Percentiles rank a stretch among this genome's conserved stretches.
phyloP scores from a whole-genome alignment of 2,329 filamentous ascomycete genomes.

The Clonostachys byssicola region DNA sequence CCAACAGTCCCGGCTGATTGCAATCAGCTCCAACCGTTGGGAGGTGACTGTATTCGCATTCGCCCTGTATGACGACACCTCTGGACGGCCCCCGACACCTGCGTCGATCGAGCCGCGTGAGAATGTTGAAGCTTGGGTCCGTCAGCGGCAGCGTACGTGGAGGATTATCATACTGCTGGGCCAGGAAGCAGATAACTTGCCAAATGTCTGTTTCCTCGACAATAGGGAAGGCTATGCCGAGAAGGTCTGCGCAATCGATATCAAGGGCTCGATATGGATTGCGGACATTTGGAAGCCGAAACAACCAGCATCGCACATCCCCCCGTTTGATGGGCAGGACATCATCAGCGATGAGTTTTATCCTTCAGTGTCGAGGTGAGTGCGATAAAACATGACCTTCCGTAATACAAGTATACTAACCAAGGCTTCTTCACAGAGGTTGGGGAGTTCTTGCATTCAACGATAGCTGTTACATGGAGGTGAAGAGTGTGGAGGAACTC shows the following conservation, averaged over 20 bases:
- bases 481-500: constrained; percentile 23
- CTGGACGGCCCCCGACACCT: not conserved
- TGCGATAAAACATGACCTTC: not conserved
- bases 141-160: constrained; percentile 40
- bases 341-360: constrained; percentile 19
- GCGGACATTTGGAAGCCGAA: constrained; percentile 44
- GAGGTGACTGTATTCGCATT: constrained; percentile 51
- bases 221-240: constrained; percentile 40
- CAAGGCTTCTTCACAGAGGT: constrained; percentile 18
- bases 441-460: constrained; percentile 47
- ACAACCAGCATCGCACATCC: constrained; percentile 17
- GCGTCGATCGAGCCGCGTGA: not conserved
- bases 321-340: constrained; percentile 1
- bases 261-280: constrained; percentile 42
- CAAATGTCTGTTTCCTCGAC: constrained; percentile 46
- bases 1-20: constrained; percentile 75
- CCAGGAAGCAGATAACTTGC: constrained; percentile 38
- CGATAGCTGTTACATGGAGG: constrained; percentile 33
- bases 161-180: constrained; percentile 41
- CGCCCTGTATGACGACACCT: constrained; percentile 20
- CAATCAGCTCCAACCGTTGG: constrained; percentile 72
- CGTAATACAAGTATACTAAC: not conserved
- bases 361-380: constrained; percentile 17
- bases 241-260: constrained; percentile 46
- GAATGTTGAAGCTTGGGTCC: constrained; percentile 23